Percentiles rank a stretch among this genome's conserved stretches.
These are phyloP conservation scores for Nitzschia sp. DNA, from an alignment of 108 stramenopile genomes.

Conservation along the genomic window DNA sequence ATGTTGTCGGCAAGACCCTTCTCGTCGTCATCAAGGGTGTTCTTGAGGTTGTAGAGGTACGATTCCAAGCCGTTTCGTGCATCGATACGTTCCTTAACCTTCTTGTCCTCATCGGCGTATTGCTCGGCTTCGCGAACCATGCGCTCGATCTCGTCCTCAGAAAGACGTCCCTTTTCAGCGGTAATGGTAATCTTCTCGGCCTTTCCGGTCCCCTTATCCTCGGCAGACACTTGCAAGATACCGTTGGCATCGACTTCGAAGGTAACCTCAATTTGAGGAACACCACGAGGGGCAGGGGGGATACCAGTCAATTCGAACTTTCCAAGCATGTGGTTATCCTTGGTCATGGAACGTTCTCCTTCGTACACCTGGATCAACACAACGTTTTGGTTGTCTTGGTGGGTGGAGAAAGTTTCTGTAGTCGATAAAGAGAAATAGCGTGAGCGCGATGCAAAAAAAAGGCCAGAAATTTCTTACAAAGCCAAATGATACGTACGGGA, in stretches of 20 bases:
- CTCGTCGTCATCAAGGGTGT: conserved; percentile 81
- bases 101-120: conserved; percentile 87
- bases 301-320: conserved; percentile 94
- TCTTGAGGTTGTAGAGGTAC: conserved; percentile 97
- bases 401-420: conserved; percentile 89
- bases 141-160: conserved; percentile 95
- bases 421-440: not conserved
- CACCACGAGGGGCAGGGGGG: conserved; percentile 92
- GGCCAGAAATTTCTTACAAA: not conserved
- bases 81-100: conserved; percentile 93
- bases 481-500: conserved; percentile 44
- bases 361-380: conserved; percentile 95
- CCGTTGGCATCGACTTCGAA: conserved; percentile 95
- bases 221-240: conserved; percentile 90
- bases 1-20: conserved; percentile 64
- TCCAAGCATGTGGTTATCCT: conserved; percentile 85
- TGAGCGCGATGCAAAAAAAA: not conserved
- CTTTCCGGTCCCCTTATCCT: conserved; percentile 93
- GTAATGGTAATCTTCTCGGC: conserved; percentile 93
- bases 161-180: conserved; percentile 93
- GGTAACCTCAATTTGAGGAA: conserved; percentile 92
- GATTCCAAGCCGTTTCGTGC: conserved; percentile 93
- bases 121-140: conserved; percentile 95
- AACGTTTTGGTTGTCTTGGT: conserved; percentile 93
- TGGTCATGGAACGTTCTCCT: conserved; percentile 95